Evolutionary conservation across 1,139 yeast species (phyloP).

Genomic region (Lodderomyces metapsilosis): DNA sequence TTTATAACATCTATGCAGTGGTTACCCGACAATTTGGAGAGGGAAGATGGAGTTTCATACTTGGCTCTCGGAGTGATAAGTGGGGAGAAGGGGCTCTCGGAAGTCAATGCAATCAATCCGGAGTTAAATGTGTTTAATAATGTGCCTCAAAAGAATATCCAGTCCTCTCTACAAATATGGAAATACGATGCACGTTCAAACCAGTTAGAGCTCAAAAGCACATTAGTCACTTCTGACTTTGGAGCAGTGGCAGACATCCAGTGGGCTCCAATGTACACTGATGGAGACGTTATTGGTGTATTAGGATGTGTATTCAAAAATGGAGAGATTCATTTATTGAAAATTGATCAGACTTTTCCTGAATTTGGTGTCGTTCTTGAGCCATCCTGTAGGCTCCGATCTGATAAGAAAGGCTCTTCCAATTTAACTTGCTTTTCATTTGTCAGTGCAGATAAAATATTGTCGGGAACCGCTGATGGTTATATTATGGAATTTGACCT

Average conservation of each 20-base stretch:
- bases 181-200: constrained; percentile 31
- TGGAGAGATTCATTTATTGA: constrained; percentile 58
- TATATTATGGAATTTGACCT: constrained; percentile 62
- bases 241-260: constrained; percentile 56
- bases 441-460: constrained; percentile 45
- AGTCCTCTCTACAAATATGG: constrained; percentile 50
- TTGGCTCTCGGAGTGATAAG: constrained; percentile 52
- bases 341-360: constrained; percentile 23
- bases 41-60: constrained; percentile 24
- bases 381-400: constrained; percentile 29
- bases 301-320: constrained; percentile 61
- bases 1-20: constrained; percentile 55
- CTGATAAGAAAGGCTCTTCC: neutral
- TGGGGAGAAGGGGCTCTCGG: constrained; percentile 26
- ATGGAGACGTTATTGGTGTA: constrained; percentile 36
- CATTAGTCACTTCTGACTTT: constrained; percentile 36
- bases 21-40: constrained; percentile 31
- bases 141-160: constrained; percentile 17
- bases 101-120: constrained; percentile 23
- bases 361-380: constrained; percentile 22
- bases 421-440: constrained; percentile 55
- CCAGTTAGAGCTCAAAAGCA: constrained; percentile 26
- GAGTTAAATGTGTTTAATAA: constrained; percentile 32
- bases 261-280: constrained; percentile 44
- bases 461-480: constrained; percentile 70